These are phyloP conservation scores for Penicilliopsis zonata DNA, from an alignment of 495 filamentous ascomycete genomes.

Conservation along the genomic window DNA sequence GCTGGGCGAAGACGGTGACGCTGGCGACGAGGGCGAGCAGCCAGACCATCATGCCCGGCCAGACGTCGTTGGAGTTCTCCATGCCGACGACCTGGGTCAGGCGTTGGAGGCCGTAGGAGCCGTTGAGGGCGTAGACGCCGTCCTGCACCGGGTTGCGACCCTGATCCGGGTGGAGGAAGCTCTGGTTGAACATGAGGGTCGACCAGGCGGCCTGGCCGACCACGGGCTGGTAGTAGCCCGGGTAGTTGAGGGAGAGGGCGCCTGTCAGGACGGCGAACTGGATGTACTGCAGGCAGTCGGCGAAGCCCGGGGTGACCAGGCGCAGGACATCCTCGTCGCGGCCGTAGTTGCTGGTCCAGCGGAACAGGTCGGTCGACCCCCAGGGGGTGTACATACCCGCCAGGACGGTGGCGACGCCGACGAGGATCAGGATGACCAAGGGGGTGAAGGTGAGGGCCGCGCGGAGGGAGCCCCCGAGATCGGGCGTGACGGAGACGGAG, in stretches of 20 bases:
- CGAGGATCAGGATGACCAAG: slow-evolving; percentile 61
- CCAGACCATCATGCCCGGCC: slow-evolving; percentile 87
- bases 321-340: slow-evolving; percentile 86
- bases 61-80: slow-evolving; percentile 63
- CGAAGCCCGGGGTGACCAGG: slow-evolving; percentile 90
- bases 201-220: slow-evolving; percentile 84
- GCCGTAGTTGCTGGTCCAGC: slow-evolving; percentile 93
- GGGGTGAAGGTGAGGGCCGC: slow-evolving; percentile 69
- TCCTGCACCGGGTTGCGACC: slow-evolving; percentile 58
- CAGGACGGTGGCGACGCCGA: slow-evolving; percentile 67
- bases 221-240: slow-evolving; percentile 87
- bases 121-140: slow-evolving; percentile 65
- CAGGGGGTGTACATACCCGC: slow-evolving; percentile 87
- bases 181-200: slow-evolving; percentile 82
- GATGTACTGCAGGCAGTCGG: slow-evolving; percentile 93
- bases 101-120: slow-evolving; percentile 65
- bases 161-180: slow-evolving; percentile 58
- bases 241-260: slow-evolving; percentile 74
- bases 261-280: slow-evolving; percentile 88
- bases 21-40: slow-evolving; percentile 58
- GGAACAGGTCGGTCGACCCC: slow-evolving; percentile 80
- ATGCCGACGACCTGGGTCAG: slow-evolving; percentile 81
- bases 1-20: slow-evolving; percentile 61
- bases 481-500: slow-evolving; percentile 68
- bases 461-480: slow-evolving; percentile 50